A percentile compares a stretch with the other conserved stretches of the same genome.
phyloP scores from a whole-genome alignment of 2,329 filamentous ascomycete species.

The Apiospora rasikravindrae region DNA sequence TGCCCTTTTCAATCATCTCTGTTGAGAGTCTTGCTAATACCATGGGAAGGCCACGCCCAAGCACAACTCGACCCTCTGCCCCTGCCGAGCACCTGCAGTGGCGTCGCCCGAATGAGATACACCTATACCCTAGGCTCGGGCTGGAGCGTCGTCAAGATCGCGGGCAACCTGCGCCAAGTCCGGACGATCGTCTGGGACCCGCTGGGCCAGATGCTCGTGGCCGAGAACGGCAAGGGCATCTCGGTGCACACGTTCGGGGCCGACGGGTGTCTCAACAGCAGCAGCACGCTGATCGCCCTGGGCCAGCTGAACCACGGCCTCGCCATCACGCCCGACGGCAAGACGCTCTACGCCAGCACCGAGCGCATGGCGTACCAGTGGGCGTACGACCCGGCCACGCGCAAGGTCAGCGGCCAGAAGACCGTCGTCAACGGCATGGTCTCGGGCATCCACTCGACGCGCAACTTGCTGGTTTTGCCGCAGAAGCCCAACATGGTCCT shows the following conservation, averaged over 20 bases:
- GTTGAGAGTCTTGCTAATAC: conserved; percentile 25
- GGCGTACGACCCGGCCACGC: conserved; percentile 57
- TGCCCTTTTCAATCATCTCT: not conserved
- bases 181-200: conserved; percentile 44
- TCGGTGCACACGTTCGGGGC: conserved; percentile 46
- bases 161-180: conserved; percentile 42
- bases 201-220: conserved; percentile 44
- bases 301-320: conserved; percentile 47
- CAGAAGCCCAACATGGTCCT: conserved; percentile 44
- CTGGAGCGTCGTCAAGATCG: conserved; percentile 47
- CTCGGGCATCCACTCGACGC: conserved; percentile 45
- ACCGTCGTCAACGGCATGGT: conserved; percentile 46
- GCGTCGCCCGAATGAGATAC: conserved; percentile 41
- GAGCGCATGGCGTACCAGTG: conserved; percentile 57
- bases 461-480: conserved; percentile 43
- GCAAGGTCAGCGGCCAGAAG: conserved; percentile 51
- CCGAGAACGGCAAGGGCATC: conserved; percentile 43
- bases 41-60: conserved; percentile 30
- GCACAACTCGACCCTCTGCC: conserved; percentile 35
- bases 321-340: conserved; percentile 45
- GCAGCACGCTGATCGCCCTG: conserved; percentile 42
- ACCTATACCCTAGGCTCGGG: conserved; percentile 40
- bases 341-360: conserved; percentile 45
- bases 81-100: conserved; percentile 40
- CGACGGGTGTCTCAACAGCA: conserved; percentile 47